Evolutionary conservation across 1,139 yeast genomes (phyloP).

Genomic region (Geotrichum macrosporum): DNA sequence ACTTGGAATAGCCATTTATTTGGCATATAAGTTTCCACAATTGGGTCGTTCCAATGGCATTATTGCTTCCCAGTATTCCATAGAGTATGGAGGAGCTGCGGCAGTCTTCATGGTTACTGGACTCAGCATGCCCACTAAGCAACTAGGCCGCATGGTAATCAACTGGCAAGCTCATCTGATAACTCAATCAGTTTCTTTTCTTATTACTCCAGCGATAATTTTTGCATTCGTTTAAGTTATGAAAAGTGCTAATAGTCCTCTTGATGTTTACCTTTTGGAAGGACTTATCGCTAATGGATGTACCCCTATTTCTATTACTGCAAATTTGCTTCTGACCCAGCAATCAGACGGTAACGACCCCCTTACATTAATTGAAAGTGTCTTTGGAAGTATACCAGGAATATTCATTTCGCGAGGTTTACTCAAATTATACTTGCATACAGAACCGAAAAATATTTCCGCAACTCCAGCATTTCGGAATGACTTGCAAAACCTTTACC

Average conservation of each 20-base stretch:
- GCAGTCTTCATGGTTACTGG: constrained; percentile 78
- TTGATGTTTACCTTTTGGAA: constrained; percentile 68
- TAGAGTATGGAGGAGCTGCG: constrained; percentile 84
- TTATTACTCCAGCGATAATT: constrained; percentile 69
- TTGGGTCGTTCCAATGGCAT: constrained; percentile 81
- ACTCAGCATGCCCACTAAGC: constrained; percentile 63
- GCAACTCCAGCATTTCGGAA: constrained; percentile 74
- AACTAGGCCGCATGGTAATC: constrained; percentile 53
- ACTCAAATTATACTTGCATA: constrained; percentile 60
- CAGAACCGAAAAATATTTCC: constrained; percentile 56
- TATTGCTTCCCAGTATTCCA: constrained; percentile 67
- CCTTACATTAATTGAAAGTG: constrained; percentile 75
- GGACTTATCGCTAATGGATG: constrained; percentile 80
- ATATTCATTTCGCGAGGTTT: constrained; percentile 85
- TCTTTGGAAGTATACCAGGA: constrained; percentile 77
- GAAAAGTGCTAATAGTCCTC: constrained; percentile 52
- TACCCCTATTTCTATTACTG: constrained; percentile 87
- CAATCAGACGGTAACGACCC: constrained; percentile 76
- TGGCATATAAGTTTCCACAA: constrained; percentile 73
- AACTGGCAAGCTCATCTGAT: constrained; percentile 83
- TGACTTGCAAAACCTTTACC: constrained; percentile 56
- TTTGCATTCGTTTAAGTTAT: constrained; percentile 73
- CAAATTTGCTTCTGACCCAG: constrained; percentile 85
- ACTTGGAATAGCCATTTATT: constrained; percentile 64
- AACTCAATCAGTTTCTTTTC: constrained; percentile 61